Conservation (phyloP, 495 filamentous ascomycete genomes). For the Xylaria venustula region DNA sequence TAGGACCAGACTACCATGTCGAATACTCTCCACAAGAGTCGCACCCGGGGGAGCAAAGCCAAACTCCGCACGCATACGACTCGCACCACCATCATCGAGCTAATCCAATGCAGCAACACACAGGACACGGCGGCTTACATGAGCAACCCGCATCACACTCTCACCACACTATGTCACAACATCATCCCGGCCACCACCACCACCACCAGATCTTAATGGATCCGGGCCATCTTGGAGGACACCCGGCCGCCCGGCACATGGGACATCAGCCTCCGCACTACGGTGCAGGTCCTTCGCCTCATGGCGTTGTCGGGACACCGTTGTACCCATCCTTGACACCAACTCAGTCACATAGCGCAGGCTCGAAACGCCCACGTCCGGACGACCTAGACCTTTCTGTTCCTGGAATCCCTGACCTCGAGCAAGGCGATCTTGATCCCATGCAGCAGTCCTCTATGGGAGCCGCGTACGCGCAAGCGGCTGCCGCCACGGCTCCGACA, state of each 20-base stretch:
- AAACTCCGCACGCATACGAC: conserved; percentile 51
- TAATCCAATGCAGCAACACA: conserved; percentile 36
- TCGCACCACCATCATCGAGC: conserved; percentile 46
- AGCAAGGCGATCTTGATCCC: conserved; percentile 46
- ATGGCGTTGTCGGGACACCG: conserved; percentile 38
- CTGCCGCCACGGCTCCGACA: conserved; percentile 39
- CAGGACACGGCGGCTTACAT: conserved; percentile 45
- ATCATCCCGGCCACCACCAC: conserved; percentile 46
- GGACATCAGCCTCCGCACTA: conserved; percentile 48
- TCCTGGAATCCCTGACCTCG: conserved; percentile 48
- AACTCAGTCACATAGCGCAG: conserved; percentile 40
- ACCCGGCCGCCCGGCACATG: conserved; percentile 46
- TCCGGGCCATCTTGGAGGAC: conserved; percentile 43
- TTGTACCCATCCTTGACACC: conserved; percentile 47
- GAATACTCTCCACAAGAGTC: conserved; percentile 60
- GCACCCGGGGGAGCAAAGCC: conserved; percentile 56
- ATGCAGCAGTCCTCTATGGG: conserved; percentile 50
- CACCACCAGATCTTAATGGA: conserved; percentile 50
- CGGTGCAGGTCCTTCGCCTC: conserved; percentile 39
- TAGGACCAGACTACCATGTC: conserved; percentile 60
- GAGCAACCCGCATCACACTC: conserved; percentile 41
- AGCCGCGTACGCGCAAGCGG: conserved; percentile 39
- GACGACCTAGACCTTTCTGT: conserved; percentile 52
- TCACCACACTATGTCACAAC: conserved; percentile 51
- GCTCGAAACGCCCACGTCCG: conserved; percentile 45